A percentile compares a stretch with the other conserved stretches of the same genome.
Evolutionary conservation across 2,329 filamentous ascomycete genomes (phyloP).

Genomic region (Fusarium nygamai): DNA sequence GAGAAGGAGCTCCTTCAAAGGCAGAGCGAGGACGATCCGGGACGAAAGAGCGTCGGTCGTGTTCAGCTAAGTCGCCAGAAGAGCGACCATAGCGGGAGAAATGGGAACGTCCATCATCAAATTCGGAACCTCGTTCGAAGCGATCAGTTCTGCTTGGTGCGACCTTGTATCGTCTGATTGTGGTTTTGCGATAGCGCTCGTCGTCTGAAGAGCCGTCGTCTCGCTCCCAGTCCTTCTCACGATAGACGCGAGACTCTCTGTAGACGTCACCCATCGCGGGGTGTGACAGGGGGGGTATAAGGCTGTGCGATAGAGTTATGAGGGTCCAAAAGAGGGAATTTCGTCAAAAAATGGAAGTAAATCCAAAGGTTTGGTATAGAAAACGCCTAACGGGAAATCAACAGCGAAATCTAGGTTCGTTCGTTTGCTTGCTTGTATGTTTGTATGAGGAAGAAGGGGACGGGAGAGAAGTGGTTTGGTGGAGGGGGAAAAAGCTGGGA

Average conservation of each 20-base stretch:
- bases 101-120: constrained; percentile 59
- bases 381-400: constrained; percentile 31
- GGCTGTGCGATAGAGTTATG: constrained; percentile 18
- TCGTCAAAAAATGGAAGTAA: background rate
- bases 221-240: constrained; percentile 47
- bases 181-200: constrained; percentile 57
- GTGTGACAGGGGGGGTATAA: constrained; percentile 29
- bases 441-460: constrained; percentile 30
- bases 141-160: constrained; percentile 53
- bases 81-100: constrained; percentile 53
- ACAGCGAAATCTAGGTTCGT: constrained; percentile 31
- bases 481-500: constrained; percentile 29
- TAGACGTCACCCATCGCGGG: constrained; percentile 50
- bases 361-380: constrained; percentile 13
- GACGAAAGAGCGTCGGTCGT: constrained; percentile 56
- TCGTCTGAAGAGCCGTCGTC: constrained; percentile 54
- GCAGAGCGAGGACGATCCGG: constrained; percentile 64
- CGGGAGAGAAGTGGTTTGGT: constrained; percentile 12
- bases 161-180: constrained; percentile 65
- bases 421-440: constrained; percentile 31
- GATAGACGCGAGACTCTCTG: constrained; percentile 48
- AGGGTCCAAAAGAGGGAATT: constrained; percentile 3
- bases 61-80: constrained; percentile 54
- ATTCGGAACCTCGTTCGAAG: constrained; percentile 53
- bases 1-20: constrained; percentile 55